Base-by-base conservation (phyloP, 1,139 yeast genomes). In the Pichia sp. region DNA sequence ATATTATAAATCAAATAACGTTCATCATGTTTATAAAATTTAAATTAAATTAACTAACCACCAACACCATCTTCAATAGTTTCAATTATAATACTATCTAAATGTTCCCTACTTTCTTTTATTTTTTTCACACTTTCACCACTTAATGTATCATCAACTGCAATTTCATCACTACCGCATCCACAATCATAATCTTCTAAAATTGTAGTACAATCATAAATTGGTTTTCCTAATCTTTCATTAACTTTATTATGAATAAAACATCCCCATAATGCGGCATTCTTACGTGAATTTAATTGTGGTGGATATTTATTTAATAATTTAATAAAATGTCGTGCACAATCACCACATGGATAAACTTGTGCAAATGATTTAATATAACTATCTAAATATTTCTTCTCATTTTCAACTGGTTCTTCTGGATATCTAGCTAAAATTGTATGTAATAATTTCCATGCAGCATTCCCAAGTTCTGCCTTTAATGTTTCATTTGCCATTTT, bases 221-320 rank as follows among this genome's bases (percentile, higher is more conserved):
- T 70, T 0, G 74, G 78, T 56, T 92, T 89, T 5, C 70, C 70
- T 43, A 92, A 72, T 42, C 84, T 68, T 49, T 77, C 78, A 62
- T 92, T 92, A 31, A 90, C 97, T 51, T 74, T 67, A 58, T 94
- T 92, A 66, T 92, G 99, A n/a, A 92, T 73, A 58, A 82, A 82
- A 63, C 98, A 92, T 2, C 98, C 98, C 98, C 98, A 92, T 52
- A 86, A 68, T 0, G 96, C 89, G 0, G 98, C 97, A 2, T 80
- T 76, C 52, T 82, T 80, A 47, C 96, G 73, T 23, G 83, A 74
- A 8, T 78, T 71, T 3, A 85, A 74, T 59, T 94, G 98, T 3
- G 96, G 97, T 1, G 98, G 98, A 57, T 71, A 79, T 55, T 82
- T 72, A 43, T 68, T 60, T 48, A 92, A 67, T 54, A 90, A 68